Conservation (phyloP, 108 stramenopile species). For the Pseudonitzschia pungens region DNA sequence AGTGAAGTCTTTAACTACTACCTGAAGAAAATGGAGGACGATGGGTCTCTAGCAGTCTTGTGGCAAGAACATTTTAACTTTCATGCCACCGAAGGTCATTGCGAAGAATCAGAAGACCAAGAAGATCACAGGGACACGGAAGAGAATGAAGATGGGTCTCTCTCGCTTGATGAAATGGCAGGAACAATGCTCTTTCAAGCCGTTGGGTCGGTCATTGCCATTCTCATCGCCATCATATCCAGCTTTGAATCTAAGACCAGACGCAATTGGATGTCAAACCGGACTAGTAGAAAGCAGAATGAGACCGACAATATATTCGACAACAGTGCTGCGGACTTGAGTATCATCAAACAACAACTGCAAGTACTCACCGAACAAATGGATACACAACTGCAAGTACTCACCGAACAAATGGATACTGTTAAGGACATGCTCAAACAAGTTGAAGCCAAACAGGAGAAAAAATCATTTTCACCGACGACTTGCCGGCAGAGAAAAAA, state of each 20-base stretch:
- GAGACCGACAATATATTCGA: not conserved
- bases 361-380: not conserved
- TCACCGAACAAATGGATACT: not conserved
- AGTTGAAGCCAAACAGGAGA: too few relatives aligned
- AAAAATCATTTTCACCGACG: too few relatives aligned
- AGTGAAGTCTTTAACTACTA: constrained; percentile 5
- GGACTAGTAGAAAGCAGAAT: too few relatives aligned
- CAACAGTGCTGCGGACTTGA: not conserved
- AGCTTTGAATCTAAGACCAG: not conserved
- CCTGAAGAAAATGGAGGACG: not conserved
- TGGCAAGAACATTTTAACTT: not conserved
- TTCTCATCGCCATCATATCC: not conserved
- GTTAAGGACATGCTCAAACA: too few relatives aligned
- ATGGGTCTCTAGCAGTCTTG: not conserved
- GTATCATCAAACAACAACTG: not conserved
- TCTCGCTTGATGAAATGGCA: constrained; percentile 1
- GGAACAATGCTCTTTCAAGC: constrained; percentile 5
- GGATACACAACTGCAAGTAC: not conserved
- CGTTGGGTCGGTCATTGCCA: not conserved
- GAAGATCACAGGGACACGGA: not conserved
- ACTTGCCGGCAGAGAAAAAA: too few relatives aligned
- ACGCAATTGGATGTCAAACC: not conserved
- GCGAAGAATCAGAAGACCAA: not conserved
- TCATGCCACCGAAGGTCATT: not conserved
- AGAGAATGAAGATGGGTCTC: not conserved